Evolutionary conservation across 768 basidiomycete genomes (phyloP).

Genomic region (Lactarius indigo): DNA sequence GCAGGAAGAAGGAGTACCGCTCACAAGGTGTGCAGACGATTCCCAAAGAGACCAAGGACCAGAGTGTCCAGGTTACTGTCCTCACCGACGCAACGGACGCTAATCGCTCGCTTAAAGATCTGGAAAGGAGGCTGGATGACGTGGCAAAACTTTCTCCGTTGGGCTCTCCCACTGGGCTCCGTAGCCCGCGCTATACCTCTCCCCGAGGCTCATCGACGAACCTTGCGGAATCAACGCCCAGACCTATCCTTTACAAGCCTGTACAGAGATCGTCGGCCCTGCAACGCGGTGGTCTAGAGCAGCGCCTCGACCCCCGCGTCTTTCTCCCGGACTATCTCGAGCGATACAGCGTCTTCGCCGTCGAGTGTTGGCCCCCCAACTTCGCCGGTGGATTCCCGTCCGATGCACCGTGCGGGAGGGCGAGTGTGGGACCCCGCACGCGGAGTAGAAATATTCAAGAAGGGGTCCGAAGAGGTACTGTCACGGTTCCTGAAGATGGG

Average conservation of each 20-base stretch:
- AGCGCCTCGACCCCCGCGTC: constrained; percentile 24
- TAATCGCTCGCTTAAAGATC: constrained; percentile 24
- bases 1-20: constrained; percentile 54
- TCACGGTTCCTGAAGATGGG: constrained; percentile 79
- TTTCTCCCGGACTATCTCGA: constrained; percentile 40
- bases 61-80: constrained; percentile 56
- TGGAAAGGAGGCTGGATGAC: constrained; percentile 14
- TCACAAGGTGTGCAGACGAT: constrained; percentile 71
- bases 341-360: constrained; percentile 49
- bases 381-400: constrained; percentile 34
- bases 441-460: constrained; percentile 82
- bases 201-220: constrained; percentile 27
- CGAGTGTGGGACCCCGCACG: constrained; percentile 86
- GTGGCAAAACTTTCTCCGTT: constrained; percentile 30
- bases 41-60: constrained; percentile 47
- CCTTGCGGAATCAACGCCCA: constrained; percentile 17
- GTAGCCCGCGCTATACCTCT: constrained; percentile 26
- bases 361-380: constrained; percentile 55
- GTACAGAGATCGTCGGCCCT: constrained; percentile 14
- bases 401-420: constrained; percentile 41
- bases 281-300: constrained; percentile 22
- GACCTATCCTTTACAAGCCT: constrained; percentile 19
- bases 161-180: constrained; percentile 32
- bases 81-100: constrained; percentile 23
- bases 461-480: constrained; percentile 83